Conservation (phyloP, 805 yeast species). For the Lachancea lanzarotensis region DNA sequence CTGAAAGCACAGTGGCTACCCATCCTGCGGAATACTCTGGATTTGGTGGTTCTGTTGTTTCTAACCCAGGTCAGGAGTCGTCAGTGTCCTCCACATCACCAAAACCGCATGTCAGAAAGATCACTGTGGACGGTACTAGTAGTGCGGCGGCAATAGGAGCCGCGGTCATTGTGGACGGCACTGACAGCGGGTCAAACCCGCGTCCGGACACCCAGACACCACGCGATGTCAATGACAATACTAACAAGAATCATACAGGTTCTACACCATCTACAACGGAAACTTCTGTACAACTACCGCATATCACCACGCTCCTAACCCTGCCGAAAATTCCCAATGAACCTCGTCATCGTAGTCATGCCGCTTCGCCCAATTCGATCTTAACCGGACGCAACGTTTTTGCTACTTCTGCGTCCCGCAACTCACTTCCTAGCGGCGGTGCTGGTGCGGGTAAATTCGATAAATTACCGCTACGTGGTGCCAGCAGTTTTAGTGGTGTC, state of each 20-base stretch:
- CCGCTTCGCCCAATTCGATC: slow-evolving; percentile 15
- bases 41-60: too few species aligned
- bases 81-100: too few species aligned
- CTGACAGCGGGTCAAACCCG: background rate
- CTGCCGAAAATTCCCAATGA: slow-evolving; percentile 4
- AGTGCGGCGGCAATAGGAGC: background rate
- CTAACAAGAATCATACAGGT: background rate
- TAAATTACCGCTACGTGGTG: background rate
- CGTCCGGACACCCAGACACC: background rate
- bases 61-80: background rate
- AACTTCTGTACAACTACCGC: slow-evolving; percentile 4
- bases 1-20: too few species aligned
- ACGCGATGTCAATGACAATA: background rate
- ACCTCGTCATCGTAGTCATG: background rate
- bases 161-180: slow-evolving; percentile 4
- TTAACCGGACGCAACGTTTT: slow-evolving; percentile 16
- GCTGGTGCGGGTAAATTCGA: background rate
- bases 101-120: background rate
- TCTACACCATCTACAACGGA: background rate
- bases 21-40: too few species aligned
- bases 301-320: slow-evolving; percentile 6
- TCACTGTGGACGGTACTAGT: slow-evolving; percentile 1
- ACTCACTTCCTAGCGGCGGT: background rate
- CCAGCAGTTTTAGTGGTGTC: slow-evolving; percentile 1
- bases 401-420: slow-evolving; percentile 17